Base-by-base conservation (phyloP, 805 yeast genomes). In the Alloascoidea hylecoeti region DNA sequence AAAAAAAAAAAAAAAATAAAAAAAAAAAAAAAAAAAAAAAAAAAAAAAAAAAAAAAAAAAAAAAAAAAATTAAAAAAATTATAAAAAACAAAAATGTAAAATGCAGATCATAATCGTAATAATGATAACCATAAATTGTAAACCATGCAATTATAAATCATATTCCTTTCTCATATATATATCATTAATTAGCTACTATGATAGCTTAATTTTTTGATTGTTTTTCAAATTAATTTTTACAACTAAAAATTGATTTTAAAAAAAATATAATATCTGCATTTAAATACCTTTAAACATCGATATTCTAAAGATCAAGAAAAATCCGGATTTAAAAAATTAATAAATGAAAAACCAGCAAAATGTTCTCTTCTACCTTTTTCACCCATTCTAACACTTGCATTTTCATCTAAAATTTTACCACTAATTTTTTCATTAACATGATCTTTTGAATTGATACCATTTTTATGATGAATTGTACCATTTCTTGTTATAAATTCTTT, bases 141-240 rank as follows among this genome's bases (percentile, higher is more conserved):
- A 47, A 96, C 97, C 6, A 81, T 84, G 23, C 95, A 83, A 72
- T 34, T 86, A 80, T 49, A 88, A 84, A 13, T 95, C 95, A 9
- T 96, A 96, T 61, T 88, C 96, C 53, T 88, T 89, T 2, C 96
- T 96, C 5, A 96, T 88, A 55, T 88, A 96, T 39, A 88, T 88
- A 51, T 83, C 92, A 51, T 85, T 78, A 39, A 82, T 75, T 36
- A 86, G 60, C 41, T 89, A 65, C 57, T 83, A n/a, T n/a, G n/a
- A n/a, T n/a, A n/a, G n/a, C n/a, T n/a, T n/a, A n/a, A n/a, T n/a
- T n/a, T n/a, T n/a, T n/a, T n/a, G n/a, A n/a, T n/a, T n/a, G n/a
- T 79, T 45, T 86, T 95, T 96, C 97, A 88, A 16, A 84, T 78
- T n/a, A 89, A 96, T 56, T 89, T 96, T 38, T 71, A 66, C 50